These are phyloP conservation scores for Rhododendron kiyosumense DNA, from an alignment of 148 eudicot genomes.

Conservation along the genomic window DNA sequence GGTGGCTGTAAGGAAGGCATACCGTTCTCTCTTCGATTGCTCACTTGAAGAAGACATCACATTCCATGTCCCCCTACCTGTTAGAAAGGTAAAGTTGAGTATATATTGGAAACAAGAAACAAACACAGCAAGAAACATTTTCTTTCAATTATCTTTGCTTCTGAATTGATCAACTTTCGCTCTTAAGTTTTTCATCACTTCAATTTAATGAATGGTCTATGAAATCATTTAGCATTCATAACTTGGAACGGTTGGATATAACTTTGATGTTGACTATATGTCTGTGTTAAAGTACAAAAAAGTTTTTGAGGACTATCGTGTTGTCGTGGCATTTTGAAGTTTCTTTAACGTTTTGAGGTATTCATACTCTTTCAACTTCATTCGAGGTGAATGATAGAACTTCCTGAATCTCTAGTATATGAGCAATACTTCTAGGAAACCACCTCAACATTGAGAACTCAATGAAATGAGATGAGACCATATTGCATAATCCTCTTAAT, in stretches of 20 bases:
- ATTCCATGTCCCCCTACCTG: constrained; percentile 33
- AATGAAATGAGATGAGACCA: background rate
- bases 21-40: constrained; percentile 52
- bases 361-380: background rate
- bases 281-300: background rate
- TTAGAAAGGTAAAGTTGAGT: constrained; percentile 53
- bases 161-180: background rate
- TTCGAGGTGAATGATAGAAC: background rate
- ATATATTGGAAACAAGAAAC: background rate
- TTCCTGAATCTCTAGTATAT: background rate
- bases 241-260: background rate
- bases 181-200: background rate
- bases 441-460: background rate
- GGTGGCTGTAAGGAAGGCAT: constrained; percentile 59
- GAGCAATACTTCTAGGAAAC: background rate
- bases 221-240: background rate
- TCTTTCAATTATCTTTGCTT: background rate
- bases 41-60: constrained; percentile 79
- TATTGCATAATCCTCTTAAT: background rate
- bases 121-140: background rate
- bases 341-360: background rate
- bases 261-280: background rate
- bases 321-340: background rate
- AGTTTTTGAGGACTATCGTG: background rate
- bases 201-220: too few species aligned